Evolutionary conservation across 805 yeast genomes (phyloP), one percentile per base, ranked within the genome.

Genomic region (Tetrapisispora fleetii): DNA sequence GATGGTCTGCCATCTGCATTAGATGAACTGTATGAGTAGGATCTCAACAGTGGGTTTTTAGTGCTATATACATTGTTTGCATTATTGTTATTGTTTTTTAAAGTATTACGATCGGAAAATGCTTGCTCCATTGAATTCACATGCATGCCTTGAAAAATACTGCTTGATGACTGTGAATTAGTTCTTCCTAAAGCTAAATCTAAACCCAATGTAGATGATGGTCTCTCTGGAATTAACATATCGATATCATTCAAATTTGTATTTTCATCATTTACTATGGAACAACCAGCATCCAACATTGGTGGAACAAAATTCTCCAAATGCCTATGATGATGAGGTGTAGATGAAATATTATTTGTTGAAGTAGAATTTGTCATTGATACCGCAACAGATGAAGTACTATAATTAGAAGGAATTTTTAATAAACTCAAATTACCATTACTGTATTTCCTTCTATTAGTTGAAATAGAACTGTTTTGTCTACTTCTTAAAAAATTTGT

Each of bases 241-340:
- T 85, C 91, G 10, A 85, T 79, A 48, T 77, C 76, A 54, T 85
- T 85, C 50, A 88, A 74, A 57, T 83, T 78, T 8, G 85, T 72
- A 43, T 71, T 67, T n/a, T 67, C 57, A 58, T 80, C 81, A 17
- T 83, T 77, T 37, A 80, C 74, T 39, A 85, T 71, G 51, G 83
- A 78, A 21, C 81, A 74, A 2, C 90, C 76, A 17, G 95, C 87
- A 58, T 86, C 95, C 55, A 87, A 69, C 13, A 85, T 85, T 1
- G 96, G 90, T 2, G 95, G 84, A 21, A 86, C 84, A 56, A 67
- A 79, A 63, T 88, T 85, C 63, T 86, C 85, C 37, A 66, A 56
- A 16, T 70, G 69, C 65, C 72, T 67, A 56, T 67, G 72, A 10
- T 65, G 62, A 33, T 24, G 38, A 13, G 46, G 19, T 8, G 33